Evolutionary conservation across 2,329 filamentous ascomycete genomes (phyloP).

Genomic region (Domatiomyces catenatus): DNA sequence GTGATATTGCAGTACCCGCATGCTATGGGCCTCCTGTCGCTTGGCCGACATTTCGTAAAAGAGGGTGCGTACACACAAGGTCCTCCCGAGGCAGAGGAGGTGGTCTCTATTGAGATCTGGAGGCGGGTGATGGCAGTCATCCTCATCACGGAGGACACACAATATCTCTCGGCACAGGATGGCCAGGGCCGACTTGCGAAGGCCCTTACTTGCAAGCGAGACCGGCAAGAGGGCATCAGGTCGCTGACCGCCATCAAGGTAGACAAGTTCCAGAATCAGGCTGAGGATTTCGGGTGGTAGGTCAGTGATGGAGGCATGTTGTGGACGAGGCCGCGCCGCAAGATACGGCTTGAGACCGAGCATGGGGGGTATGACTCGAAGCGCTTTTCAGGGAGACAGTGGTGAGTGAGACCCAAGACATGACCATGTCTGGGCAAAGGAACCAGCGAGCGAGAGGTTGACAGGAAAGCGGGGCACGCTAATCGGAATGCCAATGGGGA

Average conservation of each 20-base stretch:
- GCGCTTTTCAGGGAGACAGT: neutral
- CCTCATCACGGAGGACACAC: slow-evolving; percentile 8
- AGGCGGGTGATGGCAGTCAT: slow-evolving; percentile 3
- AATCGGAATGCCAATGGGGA: neutral
- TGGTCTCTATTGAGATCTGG: slow-evolving; percentile 4
- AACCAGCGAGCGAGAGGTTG: neutral
- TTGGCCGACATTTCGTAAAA: no score
- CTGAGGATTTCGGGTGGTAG: slow-evolving; percentile 10
- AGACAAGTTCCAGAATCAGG: slow-evolving; percentile 7
- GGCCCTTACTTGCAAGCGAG: slow-evolving; percentile 6
- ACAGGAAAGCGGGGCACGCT: neutral
- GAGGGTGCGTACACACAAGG: slow-evolving; percentile 5
- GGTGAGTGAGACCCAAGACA: neutral
- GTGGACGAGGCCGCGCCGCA: neutral
- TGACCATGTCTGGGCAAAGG: no score
- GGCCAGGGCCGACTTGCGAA: slow-evolving; percentile 9
- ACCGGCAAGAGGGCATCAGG: slow-evolving; percentile 6
- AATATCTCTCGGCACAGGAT: slow-evolving; percentile 8
- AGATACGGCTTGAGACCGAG: neutral
- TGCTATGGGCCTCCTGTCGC: no score
- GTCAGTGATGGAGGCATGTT: neutral
- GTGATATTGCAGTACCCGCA: slow-evolving; percentile 2
- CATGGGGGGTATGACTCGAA: neutral
- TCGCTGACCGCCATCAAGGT: slow-evolving; percentile 6
- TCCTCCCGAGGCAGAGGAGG: slow-evolving; percentile 7